A percentile compares a stretch with the other conserved stretches of the same genome.
phyloP scores from a whole-genome alignment of 1,284 basidiomycete species.

The Boletellus dicymbophilus region DNA sequence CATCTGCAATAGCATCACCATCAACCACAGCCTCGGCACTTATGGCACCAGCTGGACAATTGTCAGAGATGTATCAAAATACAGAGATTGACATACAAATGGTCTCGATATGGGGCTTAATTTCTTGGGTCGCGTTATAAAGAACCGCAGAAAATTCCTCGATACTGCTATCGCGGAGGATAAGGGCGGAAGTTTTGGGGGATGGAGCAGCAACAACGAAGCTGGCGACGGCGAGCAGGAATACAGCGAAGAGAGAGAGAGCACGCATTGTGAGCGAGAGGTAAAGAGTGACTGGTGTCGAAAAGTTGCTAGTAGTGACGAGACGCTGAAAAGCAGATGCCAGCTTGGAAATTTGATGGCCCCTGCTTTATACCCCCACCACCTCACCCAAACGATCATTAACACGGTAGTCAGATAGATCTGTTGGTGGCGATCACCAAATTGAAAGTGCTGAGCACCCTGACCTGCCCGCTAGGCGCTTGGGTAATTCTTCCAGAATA shows the following conservation, averaged over 20 bases:
- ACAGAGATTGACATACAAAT: constrained; percentile 1
- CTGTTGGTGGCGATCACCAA: no score
- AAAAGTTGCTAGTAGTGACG: not conserved
- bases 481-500: no score
- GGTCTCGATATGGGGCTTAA: not conserved
- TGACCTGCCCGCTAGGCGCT: no score
- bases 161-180: not conserved
- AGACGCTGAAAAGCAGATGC: not conserved
- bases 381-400: no score
- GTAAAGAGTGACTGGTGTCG: constrained; percentile 17
- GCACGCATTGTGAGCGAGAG: constrained; percentile 22
- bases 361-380: no score
- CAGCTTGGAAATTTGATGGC: not conserved
- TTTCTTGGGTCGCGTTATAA: not conserved
- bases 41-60: not conserved
- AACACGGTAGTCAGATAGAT: no score
- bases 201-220: constrained; percentile 17
- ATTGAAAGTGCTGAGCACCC: no score
- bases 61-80: not conserved
- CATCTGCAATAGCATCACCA: not conserved
- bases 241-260: constrained; percentile 22
- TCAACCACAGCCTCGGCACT: no score
- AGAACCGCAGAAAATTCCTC: not conserved
- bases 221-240: constrained; percentile 11
- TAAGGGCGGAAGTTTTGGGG: not conserved